Percentiles rank a stretch among this genome's conserved stretches.
Conservation (phyloP, 257 asterid genomes). For the Solanum clarkiae region DNA sequence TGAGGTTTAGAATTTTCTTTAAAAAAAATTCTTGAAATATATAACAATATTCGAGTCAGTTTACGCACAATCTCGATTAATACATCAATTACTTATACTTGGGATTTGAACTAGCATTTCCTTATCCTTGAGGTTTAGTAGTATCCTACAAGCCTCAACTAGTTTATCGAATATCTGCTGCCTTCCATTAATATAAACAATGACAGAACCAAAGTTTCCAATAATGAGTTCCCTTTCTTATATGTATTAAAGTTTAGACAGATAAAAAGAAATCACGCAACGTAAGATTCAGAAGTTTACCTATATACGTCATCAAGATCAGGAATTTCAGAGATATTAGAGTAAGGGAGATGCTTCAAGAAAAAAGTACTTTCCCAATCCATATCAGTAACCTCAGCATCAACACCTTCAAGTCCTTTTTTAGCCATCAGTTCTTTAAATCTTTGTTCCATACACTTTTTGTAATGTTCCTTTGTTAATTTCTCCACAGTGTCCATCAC, state of each 20-base stretch:
- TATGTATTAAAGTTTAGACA: neutral
- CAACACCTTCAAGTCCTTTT: slow-evolving; percentile 16
- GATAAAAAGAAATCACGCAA: neutral
- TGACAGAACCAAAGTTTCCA: neutral
- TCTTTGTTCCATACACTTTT: slow-evolving; percentile 30
- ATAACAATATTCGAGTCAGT: too few relatives aligned
- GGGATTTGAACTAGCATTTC: neutral
- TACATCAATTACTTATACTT: neutral
- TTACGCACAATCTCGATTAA: neutral
- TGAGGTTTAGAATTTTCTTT: neutral
- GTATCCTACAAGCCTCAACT: too few relatives aligned
- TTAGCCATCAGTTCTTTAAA: slow-evolving; percentile 37
- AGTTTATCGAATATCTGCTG: neutral
- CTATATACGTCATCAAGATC: slow-evolving; percentile 9
- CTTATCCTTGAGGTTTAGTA: neutral
- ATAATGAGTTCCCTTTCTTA: neutral
- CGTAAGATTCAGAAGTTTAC: neutral
- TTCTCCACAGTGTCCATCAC: slow-evolving; percentile 49
- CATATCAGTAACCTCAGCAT: slow-evolving; percentile 14
- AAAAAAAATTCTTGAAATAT: too few relatives aligned
- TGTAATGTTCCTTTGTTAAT: slow-evolving; percentile 48
- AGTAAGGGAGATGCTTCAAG: slow-evolving; percentile 1
- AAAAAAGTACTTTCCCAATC: slow-evolving; percentile 42
- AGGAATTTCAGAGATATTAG: slow-evolving; percentile 4
- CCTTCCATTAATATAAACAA: accelerated